Evolutionary conservation across 2,329 filamentous ascomycete genomes (phyloP).

Genomic region (Falciphora oryzae): DNA sequence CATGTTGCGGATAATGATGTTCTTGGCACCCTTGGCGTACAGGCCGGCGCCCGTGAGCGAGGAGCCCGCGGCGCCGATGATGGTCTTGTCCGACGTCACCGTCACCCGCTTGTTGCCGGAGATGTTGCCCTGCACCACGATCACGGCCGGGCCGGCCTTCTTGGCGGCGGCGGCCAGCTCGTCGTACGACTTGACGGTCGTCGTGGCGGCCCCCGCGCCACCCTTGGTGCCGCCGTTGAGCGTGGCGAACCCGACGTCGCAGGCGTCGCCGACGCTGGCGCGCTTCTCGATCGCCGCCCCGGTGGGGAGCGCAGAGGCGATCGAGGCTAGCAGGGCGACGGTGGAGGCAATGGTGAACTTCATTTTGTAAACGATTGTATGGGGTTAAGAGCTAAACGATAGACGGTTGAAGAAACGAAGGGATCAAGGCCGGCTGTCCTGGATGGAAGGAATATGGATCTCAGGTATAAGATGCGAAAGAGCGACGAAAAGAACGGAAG

Average conservation of each 20-base stretch:
- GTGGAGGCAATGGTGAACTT: slow-evolving; percentile 6
- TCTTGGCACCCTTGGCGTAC: slow-evolving; percentile 44
- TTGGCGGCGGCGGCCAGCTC: slow-evolving; percentile 43
- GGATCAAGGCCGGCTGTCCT: background rate
- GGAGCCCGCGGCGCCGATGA: slow-evolving; percentile 36
- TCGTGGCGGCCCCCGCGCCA: slow-evolving; percentile 47
- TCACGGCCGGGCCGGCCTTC: slow-evolving; percentile 38
- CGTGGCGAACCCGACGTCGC: slow-evolving; percentile 37
- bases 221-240: slow-evolving; percentile 47
- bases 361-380: slow-evolving; percentile 3
- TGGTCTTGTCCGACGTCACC: slow-evolving; percentile 43
- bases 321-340: slow-evolving; percentile 1
- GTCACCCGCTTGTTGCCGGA: slow-evolving; percentile 34
- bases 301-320: background rate
- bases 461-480: too few relatives aligned
- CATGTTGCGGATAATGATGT: slow-evolving; percentile 61
- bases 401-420: background rate
- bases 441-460: background rate
- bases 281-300: background rate
- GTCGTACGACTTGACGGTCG: slow-evolving; percentile 46
- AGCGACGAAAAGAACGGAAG: background rate
- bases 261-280: slow-evolving; percentile 14
- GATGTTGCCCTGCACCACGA: slow-evolving; percentile 40
- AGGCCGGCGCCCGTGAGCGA: slow-evolving; percentile 42
- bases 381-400: background rate